Evolutionary conservation across 805 yeast genomes (phyloP).

Genomic region (Saturnispora gosingensis): DNA sequence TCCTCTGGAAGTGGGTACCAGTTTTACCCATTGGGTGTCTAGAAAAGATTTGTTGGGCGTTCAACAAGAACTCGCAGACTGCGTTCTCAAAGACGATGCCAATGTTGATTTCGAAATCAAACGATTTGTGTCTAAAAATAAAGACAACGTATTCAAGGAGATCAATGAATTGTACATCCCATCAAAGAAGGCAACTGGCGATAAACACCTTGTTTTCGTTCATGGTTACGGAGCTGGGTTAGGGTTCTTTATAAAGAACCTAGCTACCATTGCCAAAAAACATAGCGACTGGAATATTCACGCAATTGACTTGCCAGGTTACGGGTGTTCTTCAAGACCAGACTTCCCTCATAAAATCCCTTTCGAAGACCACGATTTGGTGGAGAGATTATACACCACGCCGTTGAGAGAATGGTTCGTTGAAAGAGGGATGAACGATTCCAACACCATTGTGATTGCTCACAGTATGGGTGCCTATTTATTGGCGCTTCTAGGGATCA

Average conservation of each 20-base stretch:
- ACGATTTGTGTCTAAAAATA: slow-evolving; percentile 40
- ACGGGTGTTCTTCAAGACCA: slow-evolving; percentile 83
- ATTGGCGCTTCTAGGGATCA: slow-evolving; percentile 42
- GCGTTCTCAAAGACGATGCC: slow-evolving; percentile 46
- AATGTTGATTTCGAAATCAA: slow-evolving; percentile 36
- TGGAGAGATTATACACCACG: slow-evolving; percentile 57
- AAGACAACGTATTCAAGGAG: slow-evolving; percentile 30
- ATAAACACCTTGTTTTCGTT: slow-evolving; percentile 55
- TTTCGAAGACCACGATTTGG: slow-evolving; percentile 33
- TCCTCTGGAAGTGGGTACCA: slow-evolving; percentile 46
- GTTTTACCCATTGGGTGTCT: slow-evolving; percentile 41
- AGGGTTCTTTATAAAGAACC: slow-evolving; percentile 69
- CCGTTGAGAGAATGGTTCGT: slow-evolving; percentile 57
- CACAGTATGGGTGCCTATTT: slow-evolving; percentile 93
- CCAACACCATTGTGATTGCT: slow-evolving; percentile 54
- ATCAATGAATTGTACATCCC: slow-evolving; percentile 70
- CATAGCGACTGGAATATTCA: slow-evolving; percentile 61
- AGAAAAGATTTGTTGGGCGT: slow-evolving; percentile 20
- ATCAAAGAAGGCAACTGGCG: slow-evolving; percentile 15
- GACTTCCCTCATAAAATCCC: slow-evolving; percentile 39
- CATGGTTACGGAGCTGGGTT: slow-evolving; percentile 95
- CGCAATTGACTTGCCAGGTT: slow-evolving; percentile 82
- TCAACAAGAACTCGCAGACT: slow-evolving; percentile 38
- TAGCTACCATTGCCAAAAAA: slow-evolving; percentile 29
- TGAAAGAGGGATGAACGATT: slow-evolving; percentile 28